Base-by-base conservation (phyloP, 495 filamentous ascomycete genomes). In the Penicillium antarcticum region DNA sequence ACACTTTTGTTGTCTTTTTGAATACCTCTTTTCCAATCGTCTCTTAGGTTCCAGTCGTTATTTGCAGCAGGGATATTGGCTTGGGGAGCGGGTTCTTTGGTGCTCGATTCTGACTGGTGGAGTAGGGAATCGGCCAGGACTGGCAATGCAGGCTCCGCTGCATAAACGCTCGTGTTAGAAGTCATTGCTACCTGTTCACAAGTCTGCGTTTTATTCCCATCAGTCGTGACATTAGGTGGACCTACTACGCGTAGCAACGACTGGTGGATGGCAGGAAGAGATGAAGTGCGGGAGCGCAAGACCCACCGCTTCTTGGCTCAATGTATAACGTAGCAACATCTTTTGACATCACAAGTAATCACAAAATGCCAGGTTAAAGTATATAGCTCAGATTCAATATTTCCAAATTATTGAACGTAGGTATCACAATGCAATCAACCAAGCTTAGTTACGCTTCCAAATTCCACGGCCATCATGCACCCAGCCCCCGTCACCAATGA, bases 61-160 rank as follows among this genome's bases (percentile, higher is more conserved):
- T 17, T 49, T 9, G 48, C 11, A 21, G 38, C 19, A 34, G 35
- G 14, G 8, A 45, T 46, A 32, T 32, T 4, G 21, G 31, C 11
- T 12, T 21, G 17, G 5, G 35, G 29, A 10, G 9, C 23, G 14
- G 26, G 17, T n/a, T 50, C 14, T 43, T 38, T 23, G 13, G 6
- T 36, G 32, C 33, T 45, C 33, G 26, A 11, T 14, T n/a, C 14
- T 11, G 58, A 17, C 16, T 44, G 39, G 14, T 7, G 13, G 23
- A 73, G 59, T 14, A 74, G 48, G 6, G 62, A 58, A 52, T 69
- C 60, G 1, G 72, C 73, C 16, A 77, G 66, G 23, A 70, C 29
- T 11, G 73, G 72, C 0, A 52, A 36, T 33, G 71, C 72, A 34
- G 73, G 65, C 8, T 71, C 63, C 8, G 59, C 49, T 5, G 57